phyloP scores from a whole-genome alignment of 345 rosid species.

The Camelina hispida region DNA sequence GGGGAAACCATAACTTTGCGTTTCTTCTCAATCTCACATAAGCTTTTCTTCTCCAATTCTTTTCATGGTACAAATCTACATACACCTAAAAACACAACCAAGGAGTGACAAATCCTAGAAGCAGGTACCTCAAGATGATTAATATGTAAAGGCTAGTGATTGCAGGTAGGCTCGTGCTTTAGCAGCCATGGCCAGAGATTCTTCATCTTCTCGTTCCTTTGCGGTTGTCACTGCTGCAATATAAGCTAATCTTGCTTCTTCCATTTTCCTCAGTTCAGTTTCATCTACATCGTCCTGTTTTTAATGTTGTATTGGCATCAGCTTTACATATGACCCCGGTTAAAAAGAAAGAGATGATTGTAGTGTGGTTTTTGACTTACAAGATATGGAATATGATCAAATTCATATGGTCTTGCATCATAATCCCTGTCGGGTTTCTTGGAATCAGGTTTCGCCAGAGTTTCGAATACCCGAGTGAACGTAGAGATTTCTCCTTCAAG shows the following conservation, averaged over 20 bases:
- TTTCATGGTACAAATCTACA: constrained; percentile 41
- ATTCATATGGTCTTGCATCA: constrained; percentile 57
- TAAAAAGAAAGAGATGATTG: background rate
- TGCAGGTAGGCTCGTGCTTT: constrained; percentile 69
- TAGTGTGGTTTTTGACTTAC: constrained; percentile 52
- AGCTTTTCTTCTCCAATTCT: constrained; percentile 26
- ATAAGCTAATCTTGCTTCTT: constrained; percentile 83
- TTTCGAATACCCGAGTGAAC: constrained; percentile 62
- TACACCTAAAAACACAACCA: constrained; percentile 23
- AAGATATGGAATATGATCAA: constrained; percentile 59
- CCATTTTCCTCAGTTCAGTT: constrained; percentile 62
- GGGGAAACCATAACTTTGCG: constrained; percentile 25
- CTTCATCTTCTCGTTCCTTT: constrained; percentile 83
- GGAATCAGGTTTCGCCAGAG: constrained; percentile 53
- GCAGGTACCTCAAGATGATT: constrained; percentile 11
- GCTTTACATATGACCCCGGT: constrained; percentile 24
- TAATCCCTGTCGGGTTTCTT: constrained; percentile 53
- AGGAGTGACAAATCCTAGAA: constrained; percentile 19
- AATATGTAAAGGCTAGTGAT: constrained; percentile 61
- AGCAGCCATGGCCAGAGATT: constrained; percentile 76
- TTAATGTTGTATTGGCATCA: background rate
- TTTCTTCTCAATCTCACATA: no score
- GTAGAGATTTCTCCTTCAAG: constrained; percentile 71
- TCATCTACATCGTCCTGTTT: constrained; percentile 61
- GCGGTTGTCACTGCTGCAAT: constrained; percentile 67